A percentile compares a stretch with the other conserved stretches of the same genome.
These are phyloP conservation scores for Pyrenopolyporus hunteri DNA, from an alignment of 495 filamentous ascomycete species.

Conservation along the genomic window DNA sequence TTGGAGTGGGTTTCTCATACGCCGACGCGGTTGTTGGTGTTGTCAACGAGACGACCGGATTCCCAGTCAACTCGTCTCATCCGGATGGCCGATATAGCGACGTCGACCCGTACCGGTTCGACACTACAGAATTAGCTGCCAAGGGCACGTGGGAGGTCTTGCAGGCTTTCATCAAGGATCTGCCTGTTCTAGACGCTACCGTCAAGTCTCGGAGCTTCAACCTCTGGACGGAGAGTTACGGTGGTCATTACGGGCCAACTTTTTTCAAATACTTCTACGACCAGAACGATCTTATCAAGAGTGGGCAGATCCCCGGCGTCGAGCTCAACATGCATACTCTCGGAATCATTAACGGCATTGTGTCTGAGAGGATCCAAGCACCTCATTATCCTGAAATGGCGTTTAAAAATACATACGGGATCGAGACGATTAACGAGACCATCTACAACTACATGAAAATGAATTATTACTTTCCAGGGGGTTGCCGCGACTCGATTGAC, in stretches of 20 bases:
- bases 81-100: slow-evolving; percentile 42
- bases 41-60: slow-evolving; percentile 33
- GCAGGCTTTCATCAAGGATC: slow-evolving; percentile 51
- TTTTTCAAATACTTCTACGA: slow-evolving; percentile 57
- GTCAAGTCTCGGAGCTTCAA: slow-evolving; percentile 57
- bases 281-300: slow-evolving; percentile 56
- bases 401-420: slow-evolving; percentile 75
- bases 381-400: slow-evolving; percentile 70
- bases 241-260: slow-evolving; percentile 60
- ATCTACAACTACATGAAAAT: slow-evolving; percentile 48
- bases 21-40: slow-evolving; percentile 40
- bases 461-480: slow-evolving; percentile 53
- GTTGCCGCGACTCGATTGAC: slow-evolving; percentile 52
- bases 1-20: slow-evolving; percentile 68
- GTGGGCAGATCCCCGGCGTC: slow-evolving; percentile 51
- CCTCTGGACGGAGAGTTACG: slow-evolving; percentile 63
- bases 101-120: slow-evolving; percentile 38
- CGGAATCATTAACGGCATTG: slow-evolving; percentile 71
- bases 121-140: slow-evolving; percentile 59
- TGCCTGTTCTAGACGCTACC: slow-evolving; percentile 45
- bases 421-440: slow-evolving; percentile 61
- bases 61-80: slow-evolving; percentile 29
- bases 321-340: slow-evolving; percentile 62
- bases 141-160: slow-evolving; percentile 49
- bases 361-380: slow-evolving; percentile 69